A percentile compares a stretch with the other conserved stretches of the same genome.
Conservation (phyloP, 2,329 filamentous ascomycete species). For the Gliomastix tumulicola region DNA sequence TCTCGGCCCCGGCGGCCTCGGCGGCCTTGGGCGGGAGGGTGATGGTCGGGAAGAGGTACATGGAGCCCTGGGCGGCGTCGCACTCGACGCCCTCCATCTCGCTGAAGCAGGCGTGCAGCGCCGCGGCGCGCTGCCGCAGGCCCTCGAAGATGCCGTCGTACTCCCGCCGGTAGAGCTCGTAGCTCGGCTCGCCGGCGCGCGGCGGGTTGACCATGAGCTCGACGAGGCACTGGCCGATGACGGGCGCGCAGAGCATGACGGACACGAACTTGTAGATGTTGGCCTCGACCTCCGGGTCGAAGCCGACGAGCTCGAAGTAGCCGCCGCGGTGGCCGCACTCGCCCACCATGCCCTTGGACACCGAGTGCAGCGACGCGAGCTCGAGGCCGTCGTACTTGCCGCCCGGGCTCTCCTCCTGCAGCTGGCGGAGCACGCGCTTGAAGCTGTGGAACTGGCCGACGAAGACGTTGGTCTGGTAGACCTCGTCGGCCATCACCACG, state of each 20-base stretch:
- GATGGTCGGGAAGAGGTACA: constrained; percentile 99
- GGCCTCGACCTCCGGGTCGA: constrained; percentile 76
- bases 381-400: constrained; percentile 77
- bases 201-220: constrained; percentile 98
- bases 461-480: constrained; percentile 99
- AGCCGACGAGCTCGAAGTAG: constrained; percentile 93
- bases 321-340: constrained; percentile 97
- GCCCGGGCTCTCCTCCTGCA: constrained; percentile 69
- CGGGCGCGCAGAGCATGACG: constrained; percentile 93
- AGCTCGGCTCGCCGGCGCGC: constrained; percentile 72
- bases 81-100: constrained; percentile 96
- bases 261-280: constrained; percentile 99
- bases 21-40: constrained; percentile 68
- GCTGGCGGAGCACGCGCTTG: constrained; percentile 76
- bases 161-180: constrained; percentile 76
- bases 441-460: constrained; percentile 90
- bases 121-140: constrained; percentile 70
- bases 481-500: constrained; percentile 90
- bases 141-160: constrained; percentile 77
- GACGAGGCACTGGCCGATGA: constrained; percentile 91
- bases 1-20: constrained; percentile 67
- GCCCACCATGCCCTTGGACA: constrained; percentile 98
- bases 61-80: constrained; percentile 82
- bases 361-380: constrained; percentile 84
- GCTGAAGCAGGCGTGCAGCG: constrained; percentile 83